A percentile compares a stretch with the other conserved stretches of the same genome.
phyloP scores from a whole-genome alignment of 805 yeast species.

The Yamadazyma akitaensis region DNA sequence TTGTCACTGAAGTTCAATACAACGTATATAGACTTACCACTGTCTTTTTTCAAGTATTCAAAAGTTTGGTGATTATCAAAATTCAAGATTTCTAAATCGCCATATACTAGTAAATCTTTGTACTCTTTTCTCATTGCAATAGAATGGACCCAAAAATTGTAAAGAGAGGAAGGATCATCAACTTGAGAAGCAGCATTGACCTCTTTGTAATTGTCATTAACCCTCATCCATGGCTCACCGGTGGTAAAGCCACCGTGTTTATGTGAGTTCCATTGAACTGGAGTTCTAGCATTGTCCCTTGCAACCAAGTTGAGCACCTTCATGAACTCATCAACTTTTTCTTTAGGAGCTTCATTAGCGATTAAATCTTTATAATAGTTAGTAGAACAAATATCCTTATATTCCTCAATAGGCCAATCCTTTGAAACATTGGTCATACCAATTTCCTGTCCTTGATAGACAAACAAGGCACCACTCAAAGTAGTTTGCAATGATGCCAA shows the following conservation, averaged over 20 bases:
- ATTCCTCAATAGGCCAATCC: constrained; percentile 47
- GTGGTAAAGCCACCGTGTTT: constrained; percentile 49
- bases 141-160: constrained; percentile 45
- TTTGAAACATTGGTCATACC: constrained; percentile 49
- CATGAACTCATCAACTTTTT: constrained; percentile 20
- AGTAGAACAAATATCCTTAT: constrained; percentile 47
- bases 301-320: constrained; percentile 37
- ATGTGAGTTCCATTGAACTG: constrained; percentile 51
- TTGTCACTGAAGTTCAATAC: constrained; percentile 43
- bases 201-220: constrained; percentile 47
- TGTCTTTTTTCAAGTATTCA: constrained; percentile 37
- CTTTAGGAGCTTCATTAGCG: constrained; percentile 16
- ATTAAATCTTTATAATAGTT: constrained; percentile 38
- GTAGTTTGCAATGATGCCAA: constrained; percentile 43
- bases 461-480: constrained; percentile 52
- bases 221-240: constrained; percentile 52
- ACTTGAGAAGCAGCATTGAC: constrained; percentile 48
- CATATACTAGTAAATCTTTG: constrained; percentile 45
- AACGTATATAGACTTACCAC: constrained; percentile 27
- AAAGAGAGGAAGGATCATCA: constrained; percentile 44
- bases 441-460: constrained; percentile 62
- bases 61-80: constrained; percentile 39
- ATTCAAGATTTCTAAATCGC: constrained; percentile 40
- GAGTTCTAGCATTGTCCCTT: constrained; percentile 55
- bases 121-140: constrained; percentile 41